phyloP scores from a whole-genome alignment of 139 green algal species.

The Picochlorum costavermella region DNA sequence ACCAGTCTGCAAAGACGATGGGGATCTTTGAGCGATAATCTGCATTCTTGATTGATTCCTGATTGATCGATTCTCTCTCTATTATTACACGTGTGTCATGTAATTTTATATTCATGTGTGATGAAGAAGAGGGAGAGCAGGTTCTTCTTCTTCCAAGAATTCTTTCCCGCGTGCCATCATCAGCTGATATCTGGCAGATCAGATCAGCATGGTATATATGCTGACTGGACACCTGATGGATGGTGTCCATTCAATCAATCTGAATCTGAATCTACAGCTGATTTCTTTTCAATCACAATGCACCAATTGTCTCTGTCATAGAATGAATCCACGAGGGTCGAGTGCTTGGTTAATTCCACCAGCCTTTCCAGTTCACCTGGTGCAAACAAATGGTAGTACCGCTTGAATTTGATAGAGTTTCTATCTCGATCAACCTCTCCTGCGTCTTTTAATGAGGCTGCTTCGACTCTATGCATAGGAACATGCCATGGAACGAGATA shows the following conservation, averaged over 20 bases:
- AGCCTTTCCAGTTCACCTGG: conserved; percentile 66
- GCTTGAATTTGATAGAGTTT: conserved; percentile 72
- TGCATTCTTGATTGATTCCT: too few relatives aligned
- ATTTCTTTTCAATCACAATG: background rate
- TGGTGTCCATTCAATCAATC: too few relatives aligned
- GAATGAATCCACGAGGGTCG: conserved; percentile 43
- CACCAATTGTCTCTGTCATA: conserved; percentile 86
- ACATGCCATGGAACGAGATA: conserved; percentile 97
- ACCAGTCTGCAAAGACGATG: too few relatives aligned
- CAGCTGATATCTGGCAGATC: too few relatives aligned
- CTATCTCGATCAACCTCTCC: conserved; percentile 59
- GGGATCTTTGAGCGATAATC: too few relatives aligned
- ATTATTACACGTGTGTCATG: background rate
- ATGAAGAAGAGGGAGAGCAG: too few relatives aligned
- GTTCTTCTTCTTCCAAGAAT: too few relatives aligned
- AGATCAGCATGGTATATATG: too few relatives aligned
- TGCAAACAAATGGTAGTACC: conserved; percentile 96
- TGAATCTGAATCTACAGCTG: background rate
- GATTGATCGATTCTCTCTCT: too few relatives aligned
- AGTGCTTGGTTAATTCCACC: conserved; percentile 33
- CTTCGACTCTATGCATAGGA: conserved; percentile 74
- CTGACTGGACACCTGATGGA: too few relatives aligned
- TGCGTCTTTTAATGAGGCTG: conserved; percentile 11
- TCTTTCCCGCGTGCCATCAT: too few relatives aligned
- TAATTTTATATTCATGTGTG: too few relatives aligned